A percentile compares a stretch with the other conserved stretches of the same genome.
Conservation (phyloP, 495 filamentous ascomycete genomes). For the Physcia stellaris region DNA sequence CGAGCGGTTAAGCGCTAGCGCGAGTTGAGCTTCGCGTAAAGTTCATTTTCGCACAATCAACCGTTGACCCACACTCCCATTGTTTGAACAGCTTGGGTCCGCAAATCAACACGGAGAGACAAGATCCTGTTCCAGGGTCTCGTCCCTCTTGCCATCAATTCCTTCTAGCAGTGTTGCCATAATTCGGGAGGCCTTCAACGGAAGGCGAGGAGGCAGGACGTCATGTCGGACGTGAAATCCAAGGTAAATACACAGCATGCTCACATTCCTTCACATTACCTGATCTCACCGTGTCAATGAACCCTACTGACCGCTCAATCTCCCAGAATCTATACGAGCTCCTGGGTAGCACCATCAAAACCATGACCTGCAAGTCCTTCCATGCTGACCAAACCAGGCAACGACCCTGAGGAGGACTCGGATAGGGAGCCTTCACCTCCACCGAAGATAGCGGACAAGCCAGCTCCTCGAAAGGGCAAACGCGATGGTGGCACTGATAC, state of each 20-base stretch:
- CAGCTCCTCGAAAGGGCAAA: conserved; percentile 65
- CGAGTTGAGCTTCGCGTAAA: too few relatives aligned
- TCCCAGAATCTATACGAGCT: conserved; percentile 71
- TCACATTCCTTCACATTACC: neutral
- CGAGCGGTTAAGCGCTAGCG: too few relatives aligned
- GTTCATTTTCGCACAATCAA: too few relatives aligned
- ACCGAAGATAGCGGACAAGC: conserved; percentile 76
- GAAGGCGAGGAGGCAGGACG: conserved; percentile 16
- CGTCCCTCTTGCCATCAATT: conserved; percentile 10
- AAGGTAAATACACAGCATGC: conserved; percentile 11
- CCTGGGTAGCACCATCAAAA: conserved; percentile 64
- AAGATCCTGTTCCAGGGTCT: conserved; percentile 14
- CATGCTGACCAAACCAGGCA: conserved; percentile 41
- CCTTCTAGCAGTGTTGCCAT: conserved; percentile 13
- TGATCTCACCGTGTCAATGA: neutral
- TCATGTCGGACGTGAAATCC: conserved; percentile 21
- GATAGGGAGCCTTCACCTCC: conserved; percentile 63
- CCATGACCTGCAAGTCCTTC: conserved; percentile 15
- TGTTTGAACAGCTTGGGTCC: too few relatives aligned
- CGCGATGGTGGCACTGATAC: conserved; percentile 76
- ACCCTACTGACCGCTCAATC: neutral
- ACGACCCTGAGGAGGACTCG: conserved; percentile 79
- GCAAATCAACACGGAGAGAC: conserved; percentile 8
- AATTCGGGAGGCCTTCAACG: conserved; percentile 13
- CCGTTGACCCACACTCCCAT: too few relatives aligned